Base-by-base conservation (phyloP, 2,329 filamentous ascomycete species). In the Dissoconium aciculare region DNA sequence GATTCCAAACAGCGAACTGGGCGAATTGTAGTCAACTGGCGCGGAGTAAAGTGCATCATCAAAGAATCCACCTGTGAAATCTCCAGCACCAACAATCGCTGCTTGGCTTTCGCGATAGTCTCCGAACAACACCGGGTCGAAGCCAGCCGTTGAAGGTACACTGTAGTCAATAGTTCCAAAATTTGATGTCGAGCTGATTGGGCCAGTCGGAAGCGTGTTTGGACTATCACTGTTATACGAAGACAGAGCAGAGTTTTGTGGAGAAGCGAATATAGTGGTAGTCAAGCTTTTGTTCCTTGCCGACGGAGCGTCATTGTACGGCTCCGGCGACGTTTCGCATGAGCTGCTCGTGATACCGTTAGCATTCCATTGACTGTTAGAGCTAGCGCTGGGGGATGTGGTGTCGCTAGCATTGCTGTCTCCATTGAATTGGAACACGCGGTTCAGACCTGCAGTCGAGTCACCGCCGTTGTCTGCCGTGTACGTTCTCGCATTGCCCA, bases 71-170 rank as follows among this genome's bases (percentile, higher is more conserved):
- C 71, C 69, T 51, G 73, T 71, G 54, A 75, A 75, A 42, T 91
- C 80, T 26, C 67, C 70, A 48, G 60, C 75, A 42, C 64, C 62
- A 11, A 92, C 58, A 10, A 92, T 67, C 33, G 77, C 87, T 34
- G 83, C 79, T 47, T 92, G 82, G 0, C 83, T 75, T 49, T 98
- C 89, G 31, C 89, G 76, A 57, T 94, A 95, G 45, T 84, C 81
- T 32, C 79, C 81, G 53, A 94, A 95, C 4, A 95, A 65, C 33
- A 89, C 74, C 0, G 89, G 87, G 39, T 95, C 85, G 47, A 95
- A 94, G 45, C 78, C 75, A 23, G 74, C 69, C 29, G 89, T 63
- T 5, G 47, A 43, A 10, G 45, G 44, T 6, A 44, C 36, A 24
- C 29, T 45, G 38, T 38, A 48, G 24, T 49, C 44, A n/a, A 35